phyloP scores from a whole-genome alignment of 306 rosid genomes.

The Corylus avellana region DNA sequence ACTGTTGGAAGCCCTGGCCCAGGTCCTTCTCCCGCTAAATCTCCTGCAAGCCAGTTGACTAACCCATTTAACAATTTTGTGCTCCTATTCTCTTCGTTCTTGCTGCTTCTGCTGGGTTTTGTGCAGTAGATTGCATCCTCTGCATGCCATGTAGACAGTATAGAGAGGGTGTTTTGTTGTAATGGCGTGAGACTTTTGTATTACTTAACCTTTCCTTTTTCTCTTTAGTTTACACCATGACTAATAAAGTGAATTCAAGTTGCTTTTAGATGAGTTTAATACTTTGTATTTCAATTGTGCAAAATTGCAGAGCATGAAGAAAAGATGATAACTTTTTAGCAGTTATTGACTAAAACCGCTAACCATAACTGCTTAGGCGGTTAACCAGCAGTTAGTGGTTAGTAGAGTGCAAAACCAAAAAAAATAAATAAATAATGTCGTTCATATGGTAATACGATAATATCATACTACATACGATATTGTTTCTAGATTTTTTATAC shows the following conservation, averaged over 20 bases:
- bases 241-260: background rate
- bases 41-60: slow-evolving; percentile 30
- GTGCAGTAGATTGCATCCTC: slow-evolving; percentile 8
- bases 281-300: background rate
- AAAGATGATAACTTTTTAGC: background rate
- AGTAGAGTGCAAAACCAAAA: too few species aligned
- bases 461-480: too few species aligned
- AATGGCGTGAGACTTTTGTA: slow-evolving; percentile 16
- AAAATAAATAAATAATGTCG: too few species aligned
- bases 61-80: slow-evolving; percentile 21
- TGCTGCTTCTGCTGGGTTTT: slow-evolving; percentile 31
- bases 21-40: slow-evolving; percentile 35
- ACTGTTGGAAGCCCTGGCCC: slow-evolving; percentile 30
- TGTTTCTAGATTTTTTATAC: too few species aligned
- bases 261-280: background rate
- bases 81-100: slow-evolving; percentile 28
- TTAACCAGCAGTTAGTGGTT: too few species aligned
- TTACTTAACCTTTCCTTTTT: background rate
- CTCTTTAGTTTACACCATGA: background rate
- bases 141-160: slow-evolving; percentile 7
- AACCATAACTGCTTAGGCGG: too few species aligned
- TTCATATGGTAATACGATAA: too few species aligned
- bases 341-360: too few species aligned
- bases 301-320: background rate
- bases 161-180: slow-evolving; percentile 1